A percentile compares a stretch with the other conserved stretches of the same genome.
These are phyloP conservation scores for Phialocephala sp. DNA, from an alignment of 2,329 filamentous ascomycete species.

Conservation along the genomic window DNA sequence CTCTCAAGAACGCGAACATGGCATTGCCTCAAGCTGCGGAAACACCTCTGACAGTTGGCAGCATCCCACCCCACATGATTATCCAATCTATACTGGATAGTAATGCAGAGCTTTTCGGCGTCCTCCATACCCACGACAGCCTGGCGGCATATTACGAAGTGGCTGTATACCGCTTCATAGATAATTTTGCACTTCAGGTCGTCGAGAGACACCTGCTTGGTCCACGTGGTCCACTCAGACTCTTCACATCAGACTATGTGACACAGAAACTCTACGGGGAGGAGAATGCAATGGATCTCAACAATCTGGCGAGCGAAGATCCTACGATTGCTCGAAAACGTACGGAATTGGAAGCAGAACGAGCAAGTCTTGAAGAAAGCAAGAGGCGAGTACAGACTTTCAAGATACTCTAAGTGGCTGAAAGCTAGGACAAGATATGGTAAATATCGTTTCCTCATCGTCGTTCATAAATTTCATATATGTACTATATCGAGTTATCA, in stretches of 20 bases:
- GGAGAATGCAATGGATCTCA: slow-evolving; percentile 17
- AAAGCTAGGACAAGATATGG: not conserved
- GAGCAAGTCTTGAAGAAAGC: slow-evolving; percentile 25
- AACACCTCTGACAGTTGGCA: not conserved
- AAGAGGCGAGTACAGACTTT: slow-evolving; percentile 25
- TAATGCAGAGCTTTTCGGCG: slow-evolving; percentile 1
- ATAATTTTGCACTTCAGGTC: slow-evolving; percentile 23
- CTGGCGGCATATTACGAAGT: slow-evolving; percentile 18
- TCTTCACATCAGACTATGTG: slow-evolving; percentile 17
- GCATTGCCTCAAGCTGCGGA: not conserved
- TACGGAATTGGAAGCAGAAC: slow-evolving; percentile 15
- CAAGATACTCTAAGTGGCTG: slow-evolving; percentile 19
- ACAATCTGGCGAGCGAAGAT: slow-evolving; percentile 26
- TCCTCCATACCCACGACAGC: slow-evolving; percentile 21
- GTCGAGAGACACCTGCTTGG: slow-evolving; percentile 25
- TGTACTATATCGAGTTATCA: slow-evolving; percentile 12
- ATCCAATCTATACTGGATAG: not conserved
- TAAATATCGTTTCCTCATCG: not conserved
- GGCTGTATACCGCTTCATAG: slow-evolving; percentile 20
- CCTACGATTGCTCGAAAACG: slow-evolving; percentile 15
- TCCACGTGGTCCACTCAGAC: slow-evolving; percentile 6
- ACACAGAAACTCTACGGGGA: slow-evolving; percentile 24
- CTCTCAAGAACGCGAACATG: not conserved
- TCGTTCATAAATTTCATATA: not conserved
- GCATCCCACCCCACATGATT: not conserved